These are phyloP conservation scores for Dactylis glomerata DNA, from an alignment of 176 grass and related monocot genomes.

Conservation along the genomic window DNA sequence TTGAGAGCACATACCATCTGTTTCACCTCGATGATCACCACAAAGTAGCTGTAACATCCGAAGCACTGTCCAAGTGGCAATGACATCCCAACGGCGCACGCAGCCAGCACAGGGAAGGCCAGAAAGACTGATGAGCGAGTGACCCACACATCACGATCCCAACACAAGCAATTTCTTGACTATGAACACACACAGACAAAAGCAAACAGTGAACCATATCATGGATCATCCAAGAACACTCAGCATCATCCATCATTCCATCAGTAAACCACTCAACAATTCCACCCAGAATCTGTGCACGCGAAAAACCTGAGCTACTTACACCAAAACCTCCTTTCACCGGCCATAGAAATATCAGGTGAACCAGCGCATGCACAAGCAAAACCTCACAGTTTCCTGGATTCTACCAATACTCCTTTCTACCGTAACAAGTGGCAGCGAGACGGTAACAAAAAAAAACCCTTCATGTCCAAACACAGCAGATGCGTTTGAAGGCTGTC, in stretches of 20 bases:
- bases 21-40: background rate
- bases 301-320: background rate
- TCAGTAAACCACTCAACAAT: background rate
- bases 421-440: background rate
- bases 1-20: background rate
- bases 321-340: background rate
- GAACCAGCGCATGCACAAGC: background rate
- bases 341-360: background rate
- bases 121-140: background rate
- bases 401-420: background rate
- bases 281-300: background rate
- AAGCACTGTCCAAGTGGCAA: background rate
- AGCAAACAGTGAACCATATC: too few species aligned
- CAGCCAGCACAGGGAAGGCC: background rate
- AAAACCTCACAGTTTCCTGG: background rate
- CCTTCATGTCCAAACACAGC: background rate
- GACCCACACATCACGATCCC: background rate
- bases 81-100: background rate
- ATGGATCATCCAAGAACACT: background rate
- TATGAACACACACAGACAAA: too few species aligned
- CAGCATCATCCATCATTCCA: background rate
- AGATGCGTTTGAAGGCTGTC: background rate
- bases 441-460: background rate
- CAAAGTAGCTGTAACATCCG: background rate
- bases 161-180: background rate